These are phyloP conservation scores for Canariomyces notabilis DNA, from an alignment of 2,329 filamentous ascomycete species.

Conservation along the genomic window DNA sequence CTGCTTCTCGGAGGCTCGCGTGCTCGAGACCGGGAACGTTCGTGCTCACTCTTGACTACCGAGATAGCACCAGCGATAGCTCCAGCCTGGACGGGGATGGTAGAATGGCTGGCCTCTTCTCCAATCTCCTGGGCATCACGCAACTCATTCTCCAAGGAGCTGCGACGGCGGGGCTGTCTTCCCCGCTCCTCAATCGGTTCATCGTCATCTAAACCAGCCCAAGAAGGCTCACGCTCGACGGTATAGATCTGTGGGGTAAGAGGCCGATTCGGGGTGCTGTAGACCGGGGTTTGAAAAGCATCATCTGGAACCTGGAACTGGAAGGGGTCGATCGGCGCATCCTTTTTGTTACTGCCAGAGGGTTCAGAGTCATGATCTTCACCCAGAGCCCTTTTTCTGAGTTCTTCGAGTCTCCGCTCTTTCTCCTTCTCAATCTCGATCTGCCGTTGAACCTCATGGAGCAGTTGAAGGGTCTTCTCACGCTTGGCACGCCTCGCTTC, in stretches of 20 bases:
- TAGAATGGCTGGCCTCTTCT: slow-evolving; percentile 43
- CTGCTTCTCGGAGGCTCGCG: slow-evolving; percentile 29
- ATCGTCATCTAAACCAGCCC: slow-evolving; percentile 32
- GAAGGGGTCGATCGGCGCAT: slow-evolving; percentile 49
- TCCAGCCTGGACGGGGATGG: slow-evolving; percentile 37
- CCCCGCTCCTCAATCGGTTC: slow-evolving; percentile 25
- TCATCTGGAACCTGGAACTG: slow-evolving; percentile 52
- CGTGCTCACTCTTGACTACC: slow-evolving; percentile 35
- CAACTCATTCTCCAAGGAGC: slow-evolving; percentile 44
- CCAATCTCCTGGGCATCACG: slow-evolving; percentile 40
- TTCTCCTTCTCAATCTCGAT: slow-evolving; percentile 24
- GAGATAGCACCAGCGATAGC: slow-evolving; percentile 44
- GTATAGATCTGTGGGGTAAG: slow-evolving; percentile 48
- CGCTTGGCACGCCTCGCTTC: slow-evolving; percentile 22
- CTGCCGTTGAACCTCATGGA: slow-evolving; percentile 22
- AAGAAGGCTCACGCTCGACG: slow-evolving; percentile 50
- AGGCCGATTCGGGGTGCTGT: slow-evolving; percentile 37
- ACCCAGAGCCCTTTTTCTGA: slow-evolving; percentile 24
- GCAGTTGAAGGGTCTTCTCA: slow-evolving; percentile 23
- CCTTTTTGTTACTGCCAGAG: slow-evolving; percentile 5
- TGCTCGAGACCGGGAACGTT: slow-evolving; percentile 27
- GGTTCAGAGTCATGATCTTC: slow-evolving; percentile 5
- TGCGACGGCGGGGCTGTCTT: slow-evolving; percentile 43
- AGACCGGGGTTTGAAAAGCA: slow-evolving; percentile 44
- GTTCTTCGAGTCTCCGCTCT: slow-evolving; percentile 10